A percentile compares a stretch with the other conserved stretches of the same genome.
Evolutionary conservation across 2,329 filamentous ascomycete genomes (phyloP).

Genomic region (Botryotinia narcissicola): DNA sequence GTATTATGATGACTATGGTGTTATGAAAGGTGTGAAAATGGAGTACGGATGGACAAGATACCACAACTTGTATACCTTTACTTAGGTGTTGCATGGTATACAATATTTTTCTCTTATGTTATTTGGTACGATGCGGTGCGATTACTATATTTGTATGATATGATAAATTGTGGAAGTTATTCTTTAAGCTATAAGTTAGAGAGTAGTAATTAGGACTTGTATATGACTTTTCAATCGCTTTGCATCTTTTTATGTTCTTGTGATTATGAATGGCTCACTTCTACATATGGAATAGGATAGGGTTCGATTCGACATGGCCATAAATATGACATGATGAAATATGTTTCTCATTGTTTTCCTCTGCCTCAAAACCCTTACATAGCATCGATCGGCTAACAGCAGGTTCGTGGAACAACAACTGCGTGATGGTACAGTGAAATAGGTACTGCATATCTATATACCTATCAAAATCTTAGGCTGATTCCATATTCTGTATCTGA

Average conservation of each 20-base stretch:
- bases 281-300: neutral
- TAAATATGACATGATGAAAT: neutral
- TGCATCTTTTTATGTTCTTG: neutral
- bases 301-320: neutral
- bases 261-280: neutral
- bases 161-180: neutral
- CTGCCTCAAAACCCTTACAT: neutral
- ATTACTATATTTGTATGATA: constrained; percentile 6
- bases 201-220: neutral
- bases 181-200: neutral
- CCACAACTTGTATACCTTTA: constrained; percentile 10
- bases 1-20: constrained; percentile 7
- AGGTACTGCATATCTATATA: neutral
- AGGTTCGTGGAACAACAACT: neutral
- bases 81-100: constrained; percentile 2
- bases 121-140: neutral
- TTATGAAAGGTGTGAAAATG: neutral
- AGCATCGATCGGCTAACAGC: neutral
- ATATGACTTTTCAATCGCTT: neutral
- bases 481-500: neutral
- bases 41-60: constrained; percentile 14
- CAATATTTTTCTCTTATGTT: neutral
- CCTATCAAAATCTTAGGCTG: neutral
- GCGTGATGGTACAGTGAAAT: neutral
- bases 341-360: neutral